Evolutionary conservation across 768 basidiomycete species (phyloP).

Genomic region (Boletus tylopilopsis): DNA sequence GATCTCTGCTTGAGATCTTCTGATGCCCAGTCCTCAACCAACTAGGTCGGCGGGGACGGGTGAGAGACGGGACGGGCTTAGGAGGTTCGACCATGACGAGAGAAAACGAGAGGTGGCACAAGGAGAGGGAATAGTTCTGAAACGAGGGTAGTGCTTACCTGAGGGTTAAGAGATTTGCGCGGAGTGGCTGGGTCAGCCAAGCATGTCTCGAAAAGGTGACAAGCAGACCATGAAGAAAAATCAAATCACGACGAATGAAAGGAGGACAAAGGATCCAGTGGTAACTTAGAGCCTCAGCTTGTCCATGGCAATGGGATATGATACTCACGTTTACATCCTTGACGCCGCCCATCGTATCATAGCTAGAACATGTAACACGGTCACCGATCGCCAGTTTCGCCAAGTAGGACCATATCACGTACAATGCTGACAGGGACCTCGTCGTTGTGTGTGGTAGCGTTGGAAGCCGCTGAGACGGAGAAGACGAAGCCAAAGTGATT

Average conservation of each 20-base stretch:
- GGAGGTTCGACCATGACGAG: conserved; percentile 23
- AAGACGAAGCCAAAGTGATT: not conserved
- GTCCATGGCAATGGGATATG: conserved; percentile 22
- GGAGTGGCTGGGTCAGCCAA: conserved; percentile 31
- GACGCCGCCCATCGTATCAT: conserved; percentile 19
- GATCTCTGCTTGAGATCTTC: conserved; percentile 20
- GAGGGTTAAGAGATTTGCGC: conserved; percentile 22
- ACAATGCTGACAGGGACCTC: not conserved
- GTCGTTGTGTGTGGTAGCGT: conserved; percentile 8
- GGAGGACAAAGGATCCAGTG: not conserved
- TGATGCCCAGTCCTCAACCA: conserved; percentile 29
- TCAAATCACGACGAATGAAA: conserved; percentile 6
- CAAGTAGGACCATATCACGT: conserved; percentile 1
- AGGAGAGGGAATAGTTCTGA: conserved; percentile 10
- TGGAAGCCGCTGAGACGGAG: not conserved
- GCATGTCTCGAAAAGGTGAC: conserved; percentile 25
- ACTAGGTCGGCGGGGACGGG: conserved; percentile 22
- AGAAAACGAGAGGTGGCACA: conserved; percentile 2
- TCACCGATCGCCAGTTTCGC: not conserved
- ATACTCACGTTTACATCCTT: conserved; percentile 32
- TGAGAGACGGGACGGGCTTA: not conserved
- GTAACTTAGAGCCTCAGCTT: too few species aligned
- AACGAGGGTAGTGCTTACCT: conserved; percentile 29
- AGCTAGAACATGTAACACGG: not conserved
- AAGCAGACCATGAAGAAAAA: conserved; percentile 10